Conservation (phyloP, 345 rosid species). For the Salix purpurea region DNA sequence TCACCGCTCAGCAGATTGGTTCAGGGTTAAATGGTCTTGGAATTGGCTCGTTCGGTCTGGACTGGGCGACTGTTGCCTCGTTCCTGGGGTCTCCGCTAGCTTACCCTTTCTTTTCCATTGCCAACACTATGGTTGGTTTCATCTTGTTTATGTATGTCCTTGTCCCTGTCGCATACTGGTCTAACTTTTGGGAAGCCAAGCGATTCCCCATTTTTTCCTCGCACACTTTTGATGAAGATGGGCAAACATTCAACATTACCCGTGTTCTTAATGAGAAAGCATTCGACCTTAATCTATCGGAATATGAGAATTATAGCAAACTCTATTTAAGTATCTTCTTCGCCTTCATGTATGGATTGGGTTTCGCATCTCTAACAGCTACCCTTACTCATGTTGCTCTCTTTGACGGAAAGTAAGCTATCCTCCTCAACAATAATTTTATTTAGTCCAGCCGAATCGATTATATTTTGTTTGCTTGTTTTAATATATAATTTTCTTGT, state of each 20-base stretch:
- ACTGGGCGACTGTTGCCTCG: slow-evolving; percentile 65
- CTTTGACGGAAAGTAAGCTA: slow-evolving; percentile 61
- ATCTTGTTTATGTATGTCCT: slow-evolving; percentile 49
- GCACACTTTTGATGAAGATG: slow-evolving; percentile 40
- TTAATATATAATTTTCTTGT: not conserved
- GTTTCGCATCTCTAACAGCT: slow-evolving; percentile 52
- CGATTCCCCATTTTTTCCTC: slow-evolving; percentile 55
- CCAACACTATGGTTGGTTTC: slow-evolving; percentile 48
- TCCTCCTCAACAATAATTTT: not conserved
- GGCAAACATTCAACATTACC: slow-evolving; percentile 47
- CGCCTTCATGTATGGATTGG: slow-evolving; percentile 55
- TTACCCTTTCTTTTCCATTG: slow-evolving; percentile 58
- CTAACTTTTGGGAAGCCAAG: slow-evolving; percentile 43
- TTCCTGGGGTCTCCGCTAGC: slow-evolving; percentile 77
- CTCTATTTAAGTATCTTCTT: slow-evolving; percentile 61
- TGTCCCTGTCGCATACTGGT: slow-evolving; percentile 53
- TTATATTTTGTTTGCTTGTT: not conserved
- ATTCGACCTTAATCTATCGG: slow-evolving; percentile 37
- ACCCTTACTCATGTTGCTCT: slow-evolving; percentile 68
- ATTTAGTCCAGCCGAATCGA: too few species aligned
- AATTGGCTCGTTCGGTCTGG: slow-evolving; percentile 69
- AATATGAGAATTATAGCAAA: slow-evolving; percentile 58
- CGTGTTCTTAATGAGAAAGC: slow-evolving; percentile 42
- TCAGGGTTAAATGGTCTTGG: slow-evolving; percentile 59
- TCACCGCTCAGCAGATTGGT: slow-evolving; percentile 62